Evolutionary conservation across 2,329 filamentous ascomycete species (phyloP).

Genomic region (Hymenoscyphus fructigenus): DNA sequence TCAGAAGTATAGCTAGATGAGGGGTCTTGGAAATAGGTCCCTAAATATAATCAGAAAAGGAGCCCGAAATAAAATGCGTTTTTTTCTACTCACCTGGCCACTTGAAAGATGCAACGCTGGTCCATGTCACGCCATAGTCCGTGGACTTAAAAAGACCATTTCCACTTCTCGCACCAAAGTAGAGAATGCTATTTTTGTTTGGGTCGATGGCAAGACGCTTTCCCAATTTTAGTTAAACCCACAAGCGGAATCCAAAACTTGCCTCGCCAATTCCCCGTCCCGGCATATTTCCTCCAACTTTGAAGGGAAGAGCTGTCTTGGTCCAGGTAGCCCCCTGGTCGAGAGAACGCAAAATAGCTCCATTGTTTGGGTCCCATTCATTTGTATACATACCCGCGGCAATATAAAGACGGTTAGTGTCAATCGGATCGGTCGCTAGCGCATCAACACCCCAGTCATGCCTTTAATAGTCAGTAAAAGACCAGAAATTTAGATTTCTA

Average conservation of each 20-base stretch:
- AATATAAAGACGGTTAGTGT: conserved; percentile 52
- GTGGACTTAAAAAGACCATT: conserved; percentile 59
- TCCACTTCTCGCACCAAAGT: conserved; percentile 58
- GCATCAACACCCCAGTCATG: conserved; percentile 58
- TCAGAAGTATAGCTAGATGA: conserved; percentile 20
- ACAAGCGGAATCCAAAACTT: background rate
- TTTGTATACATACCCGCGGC: conserved; percentile 61
- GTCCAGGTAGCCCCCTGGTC: conserved; percentile 55
- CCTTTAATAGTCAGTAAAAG: conserved; percentile 36
- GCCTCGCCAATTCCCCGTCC: conserved; percentile 57
- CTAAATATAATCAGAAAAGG: conserved; percentile 33
- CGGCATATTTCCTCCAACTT: conserved; percentile 62
- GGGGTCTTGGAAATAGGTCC: conserved; percentile 25
- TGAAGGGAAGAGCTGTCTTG: conserved; percentile 52
- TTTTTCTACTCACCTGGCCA: conserved; percentile 45
- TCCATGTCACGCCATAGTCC: conserved; percentile 54
- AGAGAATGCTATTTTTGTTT: conserved; percentile 54
- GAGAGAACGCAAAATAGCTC: conserved; percentile 53
- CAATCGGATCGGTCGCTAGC: conserved; percentile 53
- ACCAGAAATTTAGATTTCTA: background rate
- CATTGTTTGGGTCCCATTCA: conserved; percentile 56
- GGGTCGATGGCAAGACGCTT: conserved; percentile 55
- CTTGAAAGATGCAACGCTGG: conserved; percentile 52
- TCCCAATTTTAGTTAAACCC: conserved; percentile 23
- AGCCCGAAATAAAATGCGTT: conserved; percentile 32